A percentile compares a stretch with the other conserved stretches of the same genome.
Conservation (phyloP, 2,329 filamentous ascomycete species). For the Fusarium continuum region DNA sequence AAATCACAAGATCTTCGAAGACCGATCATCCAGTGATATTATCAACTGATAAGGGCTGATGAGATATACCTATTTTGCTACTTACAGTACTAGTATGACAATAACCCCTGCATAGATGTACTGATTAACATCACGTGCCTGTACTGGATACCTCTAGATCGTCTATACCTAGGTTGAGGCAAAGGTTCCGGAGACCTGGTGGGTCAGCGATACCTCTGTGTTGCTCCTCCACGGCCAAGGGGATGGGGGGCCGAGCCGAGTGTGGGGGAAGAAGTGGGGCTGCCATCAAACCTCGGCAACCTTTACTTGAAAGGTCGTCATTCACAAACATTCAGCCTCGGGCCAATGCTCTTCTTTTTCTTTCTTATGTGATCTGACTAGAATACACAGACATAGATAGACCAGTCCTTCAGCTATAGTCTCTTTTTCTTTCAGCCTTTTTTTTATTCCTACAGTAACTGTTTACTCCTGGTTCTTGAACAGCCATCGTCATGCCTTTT, state of each 20-base stretch:
- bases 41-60: no score
- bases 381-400: background rate
- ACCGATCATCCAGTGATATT: no score
- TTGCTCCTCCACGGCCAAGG: no score
- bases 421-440: background rate
- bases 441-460: background rate
- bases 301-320: background rate
- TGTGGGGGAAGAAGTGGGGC: conserved; percentile 14
- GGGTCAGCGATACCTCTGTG: no score
- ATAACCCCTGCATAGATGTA: no score
- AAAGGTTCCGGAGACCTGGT: no score
- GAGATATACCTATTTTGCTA: no score
- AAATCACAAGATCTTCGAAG: no score
- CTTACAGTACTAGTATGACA: no score
- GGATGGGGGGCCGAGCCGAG: conserved; percentile 34
- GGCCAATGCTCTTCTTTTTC: conserved; percentile 6
- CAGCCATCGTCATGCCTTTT: conserved; percentile 60
- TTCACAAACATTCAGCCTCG: conserved; percentile 5
- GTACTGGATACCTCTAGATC: no score
- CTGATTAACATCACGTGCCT: no score
- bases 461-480: background rate
- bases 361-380: conserved; percentile 1
- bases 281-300: conserved; percentile 34
- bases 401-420: background rate
- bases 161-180: no score